These are phyloP conservation scores for Pelargonium nanum DNA, from an alignment of 345 rosid species.

Conservation along the genomic window DNA sequence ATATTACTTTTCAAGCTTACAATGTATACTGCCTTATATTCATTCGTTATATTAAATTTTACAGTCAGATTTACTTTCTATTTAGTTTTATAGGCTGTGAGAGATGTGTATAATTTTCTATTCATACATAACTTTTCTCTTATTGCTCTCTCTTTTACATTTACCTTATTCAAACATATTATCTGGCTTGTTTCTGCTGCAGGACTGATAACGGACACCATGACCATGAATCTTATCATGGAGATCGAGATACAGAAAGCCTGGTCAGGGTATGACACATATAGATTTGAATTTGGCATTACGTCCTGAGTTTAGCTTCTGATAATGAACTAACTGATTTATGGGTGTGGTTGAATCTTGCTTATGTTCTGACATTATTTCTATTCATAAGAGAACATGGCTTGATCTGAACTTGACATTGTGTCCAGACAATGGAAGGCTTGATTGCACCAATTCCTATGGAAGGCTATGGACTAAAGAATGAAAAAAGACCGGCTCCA, in stretches of 20 bases:
- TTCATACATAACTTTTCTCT: neutral
- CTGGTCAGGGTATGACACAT: slow-evolving; percentile 60
- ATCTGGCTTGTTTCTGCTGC: slow-evolving; percentile 6
- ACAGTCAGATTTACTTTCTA: too few relatives aligned
- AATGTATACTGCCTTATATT: too few relatives aligned
- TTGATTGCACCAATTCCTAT: slow-evolving; percentile 54
- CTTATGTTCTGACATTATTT: too few relatives aligned
- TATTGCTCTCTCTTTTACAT: slow-evolving; percentile 1
- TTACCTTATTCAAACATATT: slow-evolving; percentile 2
- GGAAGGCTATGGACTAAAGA: slow-evolving; percentile 40
- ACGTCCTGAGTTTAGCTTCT: neutral
- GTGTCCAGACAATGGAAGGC: slow-evolving; percentile 57
- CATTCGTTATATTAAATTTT: too few relatives aligned
- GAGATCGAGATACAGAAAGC: slow-evolving; percentile 94
- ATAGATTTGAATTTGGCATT: neutral
- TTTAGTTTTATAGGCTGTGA: too few relatives aligned
- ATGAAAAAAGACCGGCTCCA: slow-evolving; percentile 71
- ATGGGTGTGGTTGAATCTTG: neutral
- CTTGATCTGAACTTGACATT: slow-evolving; percentile 6
- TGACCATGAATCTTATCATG: slow-evolving; percentile 96
- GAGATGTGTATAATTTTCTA: too few relatives aligned
- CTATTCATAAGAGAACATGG: neutral
- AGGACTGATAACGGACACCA: slow-evolving; percentile 91
- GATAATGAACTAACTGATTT: neutral
- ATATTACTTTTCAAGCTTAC: too few relatives aligned